Conservation (phyloP, 495 filamentous ascomycete species). For the Glonium stellatum region DNA sequence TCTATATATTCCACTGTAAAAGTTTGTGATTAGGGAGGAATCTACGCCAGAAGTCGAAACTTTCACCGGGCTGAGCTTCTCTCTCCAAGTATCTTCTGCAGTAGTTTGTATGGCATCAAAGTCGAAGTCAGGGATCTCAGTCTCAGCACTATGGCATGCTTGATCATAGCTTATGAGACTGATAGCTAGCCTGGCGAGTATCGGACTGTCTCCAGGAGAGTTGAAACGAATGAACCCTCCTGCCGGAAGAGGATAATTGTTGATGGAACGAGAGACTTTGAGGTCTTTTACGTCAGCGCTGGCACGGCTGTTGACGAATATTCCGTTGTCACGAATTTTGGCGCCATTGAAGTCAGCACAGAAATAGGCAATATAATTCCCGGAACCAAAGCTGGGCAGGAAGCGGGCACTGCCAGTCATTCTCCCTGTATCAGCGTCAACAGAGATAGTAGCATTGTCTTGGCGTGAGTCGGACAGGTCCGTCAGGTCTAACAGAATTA, state of each 20-base stretch:
- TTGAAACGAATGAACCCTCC: constrained; percentile 27
- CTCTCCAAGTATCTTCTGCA: constrained; percentile 22
- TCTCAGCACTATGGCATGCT: constrained; percentile 26
- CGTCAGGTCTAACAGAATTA: constrained; percentile 61
- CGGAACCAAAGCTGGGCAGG: constrained; percentile 28
- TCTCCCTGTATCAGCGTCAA: constrained; percentile 19
- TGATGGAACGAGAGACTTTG: constrained; percentile 23
- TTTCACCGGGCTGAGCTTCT: constrained; percentile 25
- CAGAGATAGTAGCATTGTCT: constrained; percentile 27
- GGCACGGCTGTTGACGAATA: constrained; percentile 25
- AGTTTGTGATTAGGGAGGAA: constrained; percentile 19
- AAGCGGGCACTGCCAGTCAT: constrained; percentile 29
- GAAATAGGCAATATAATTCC: constrained; percentile 26
- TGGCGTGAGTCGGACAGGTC: constrained; percentile 59
- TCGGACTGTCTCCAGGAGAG: constrained; percentile 5
- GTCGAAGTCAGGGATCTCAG: constrained; percentile 28
- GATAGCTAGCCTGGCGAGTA: constrained; percentile 25
- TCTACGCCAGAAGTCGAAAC: constrained; percentile 17
- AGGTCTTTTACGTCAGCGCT: constrained; percentile 20
- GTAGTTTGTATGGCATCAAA: constrained; percentile 18
- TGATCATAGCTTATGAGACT: constrained; percentile 27
- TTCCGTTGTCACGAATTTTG: constrained; percentile 27
- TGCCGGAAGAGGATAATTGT: constrained; percentile 25
- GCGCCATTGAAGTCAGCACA: constrained; percentile 29
- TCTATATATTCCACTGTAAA: constrained; percentile 30